Base-by-base conservation (phyloP, 2,329 filamentous ascomycete species). In the Curvularia sp. region DNA sequence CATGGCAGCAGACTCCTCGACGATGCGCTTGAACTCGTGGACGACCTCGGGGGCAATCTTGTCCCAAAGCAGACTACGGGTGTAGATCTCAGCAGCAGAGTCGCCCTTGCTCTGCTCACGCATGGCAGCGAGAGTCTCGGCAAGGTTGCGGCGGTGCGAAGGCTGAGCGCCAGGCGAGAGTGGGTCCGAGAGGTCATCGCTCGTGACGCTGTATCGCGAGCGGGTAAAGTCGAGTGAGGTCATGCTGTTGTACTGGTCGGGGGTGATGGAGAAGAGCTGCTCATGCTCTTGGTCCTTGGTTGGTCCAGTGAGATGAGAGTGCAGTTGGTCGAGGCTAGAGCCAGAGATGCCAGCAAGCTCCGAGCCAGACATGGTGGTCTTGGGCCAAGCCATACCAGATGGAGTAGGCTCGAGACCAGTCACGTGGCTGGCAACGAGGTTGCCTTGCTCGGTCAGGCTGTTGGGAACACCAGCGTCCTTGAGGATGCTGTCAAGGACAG, bases 21-120 rank as follows among this genome's bases (percentile, higher is more conserved):
- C 90, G 86, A 96, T 93, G 78, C 92, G 91, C 71, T 91, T 91
- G 82, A 98, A 98, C 76, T 94, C 92, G 68, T 89, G 88, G 53
- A 99, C 92, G 49, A 98, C 93, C 65, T 98, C 93, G 68, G 88
- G 86, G 13, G 95, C 93, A 69, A 98, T 93, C 78, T 93, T 91
- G 73, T 97, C 93, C 92, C 92, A 97, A 57, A 98, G 87, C 61
- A 98, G 84, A 62, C 92, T 96, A 57, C 94, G 87, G 33, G 93
- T 96, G 80, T 97, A 97, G 42, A 97, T 91, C 71, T 97, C 93
- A 57, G 93, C 91, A 48, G 89, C 90, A 51, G 86, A 86, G 67
- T 81, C 80, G 56, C 90, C 86, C 78, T 92, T 92, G 72, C 84
- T 86, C 69, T 84, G 86, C 67, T 82, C 82, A 65, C 92, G 88